These are phyloP conservation scores for Cryptococcus sp. DNA, from an alignment of 1,284 basidiomycete species.

Conservation along the genomic window DNA sequence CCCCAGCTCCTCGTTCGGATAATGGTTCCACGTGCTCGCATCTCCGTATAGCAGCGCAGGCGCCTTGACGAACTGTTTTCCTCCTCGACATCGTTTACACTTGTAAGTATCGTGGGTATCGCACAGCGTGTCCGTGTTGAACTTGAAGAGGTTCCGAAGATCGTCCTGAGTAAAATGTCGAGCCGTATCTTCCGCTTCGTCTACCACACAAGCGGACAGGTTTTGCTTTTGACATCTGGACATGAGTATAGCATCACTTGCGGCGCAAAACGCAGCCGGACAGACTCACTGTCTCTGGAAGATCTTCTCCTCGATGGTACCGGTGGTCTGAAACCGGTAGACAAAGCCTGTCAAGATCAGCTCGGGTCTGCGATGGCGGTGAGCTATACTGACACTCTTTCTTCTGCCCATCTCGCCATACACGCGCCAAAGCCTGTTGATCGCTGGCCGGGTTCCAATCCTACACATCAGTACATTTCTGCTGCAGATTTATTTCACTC, in stretches of 20 bases:
- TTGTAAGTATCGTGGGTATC: conserved; percentile 99
- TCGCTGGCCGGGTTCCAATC: conserved; percentile 99
- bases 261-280: neutral
- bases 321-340: conserved; percentile 95
- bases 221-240: conserved; percentile 84
- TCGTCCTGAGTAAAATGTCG: conserved; percentile 91
- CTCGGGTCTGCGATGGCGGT: neutral
- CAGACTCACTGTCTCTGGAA: conserved; percentile 70
- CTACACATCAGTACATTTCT: conserved; percentile 36
- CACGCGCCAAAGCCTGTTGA: conserved; percentile 95
- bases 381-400: conserved; percentile 72
- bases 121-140: conserved; percentile 79
- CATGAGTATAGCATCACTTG: neutral
- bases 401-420: conserved; percentile 99
- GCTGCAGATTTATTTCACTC: conserved; percentile 8
- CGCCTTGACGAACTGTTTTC: conserved; percentile 75
- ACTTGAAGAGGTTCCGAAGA: conserved; percentile 84
- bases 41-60: conserved; percentile 90
- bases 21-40: conserved; percentile 99
- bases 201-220: conserved; percentile 92
- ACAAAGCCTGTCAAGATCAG: conserved; percentile 66
- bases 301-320: conserved; percentile 98
- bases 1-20: conserved; percentile 77
- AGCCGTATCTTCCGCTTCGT: conserved; percentile 92
- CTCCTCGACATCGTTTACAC: conserved; percentile 88